Evolutionary conservation across 202 grass and related monocot species (phyloP).

Genomic region (Thinopyrum obtusiflorum): DNA sequence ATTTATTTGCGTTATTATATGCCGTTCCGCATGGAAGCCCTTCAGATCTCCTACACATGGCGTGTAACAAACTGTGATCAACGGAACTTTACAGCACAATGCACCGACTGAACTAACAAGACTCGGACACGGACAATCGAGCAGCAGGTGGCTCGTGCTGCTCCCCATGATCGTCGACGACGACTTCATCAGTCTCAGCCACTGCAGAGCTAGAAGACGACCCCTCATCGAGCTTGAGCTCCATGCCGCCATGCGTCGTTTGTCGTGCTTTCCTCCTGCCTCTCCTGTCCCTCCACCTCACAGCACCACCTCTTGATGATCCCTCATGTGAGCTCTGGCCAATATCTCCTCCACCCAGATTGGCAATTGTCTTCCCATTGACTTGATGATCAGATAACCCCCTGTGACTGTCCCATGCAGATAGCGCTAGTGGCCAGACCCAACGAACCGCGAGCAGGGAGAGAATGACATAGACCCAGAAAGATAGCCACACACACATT

Average conservation of each 20-base stretch:
- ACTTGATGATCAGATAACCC: constrained; percentile 4
- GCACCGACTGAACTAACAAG: not conserved
- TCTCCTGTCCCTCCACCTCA: constrained; percentile 33
- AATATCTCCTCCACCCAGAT: not conserved
- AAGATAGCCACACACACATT: constrained; percentile 37
- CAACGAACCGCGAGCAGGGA: constrained; percentile 10
- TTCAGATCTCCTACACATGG: not conserved
- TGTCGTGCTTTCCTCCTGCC: not conserved
- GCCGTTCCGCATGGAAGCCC: not conserved
- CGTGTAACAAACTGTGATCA: not conserved
- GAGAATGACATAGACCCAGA: not conserved
- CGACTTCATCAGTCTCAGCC: not conserved
- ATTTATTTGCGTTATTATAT: not conserved
- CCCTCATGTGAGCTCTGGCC: not conserved
- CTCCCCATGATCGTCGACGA: not conserved
- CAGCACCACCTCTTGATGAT: not conserved
- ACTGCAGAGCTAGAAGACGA: not conserved
- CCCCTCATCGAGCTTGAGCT: constrained; percentile 2
- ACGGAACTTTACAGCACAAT: not conserved
- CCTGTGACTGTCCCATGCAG: not conserved
- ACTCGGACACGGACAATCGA: not conserved
- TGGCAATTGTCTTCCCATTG: not conserved
- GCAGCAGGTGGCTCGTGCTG: not conserved
- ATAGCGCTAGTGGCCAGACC: not conserved
- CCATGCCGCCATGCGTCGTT: not conserved